These are phyloP conservation scores for Closterium sp. DNA, from an alignment of 139 green algal genomes.

Conservation along the genomic window DNA sequence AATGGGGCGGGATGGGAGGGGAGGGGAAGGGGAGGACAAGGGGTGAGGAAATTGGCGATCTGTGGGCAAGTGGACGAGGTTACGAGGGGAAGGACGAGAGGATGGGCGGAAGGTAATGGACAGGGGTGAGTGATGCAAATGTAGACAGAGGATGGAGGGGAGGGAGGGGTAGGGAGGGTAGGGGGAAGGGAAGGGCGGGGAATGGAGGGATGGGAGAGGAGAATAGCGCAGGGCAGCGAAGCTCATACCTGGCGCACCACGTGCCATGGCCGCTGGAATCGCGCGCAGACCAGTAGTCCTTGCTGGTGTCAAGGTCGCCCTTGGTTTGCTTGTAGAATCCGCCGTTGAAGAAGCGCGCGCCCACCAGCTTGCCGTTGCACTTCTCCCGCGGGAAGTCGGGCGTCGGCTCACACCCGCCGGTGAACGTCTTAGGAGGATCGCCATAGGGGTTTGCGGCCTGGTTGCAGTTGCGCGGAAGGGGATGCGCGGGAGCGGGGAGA, in stretches of 20 bases:
- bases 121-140: too few relatives aligned
- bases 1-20: too few relatives aligned
- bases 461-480: background rate
- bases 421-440: background rate
- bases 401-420: background rate
- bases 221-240: background rate
- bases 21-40: too few relatives aligned
- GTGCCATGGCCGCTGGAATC: conserved; percentile 1
- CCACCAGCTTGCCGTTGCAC: conserved; percentile 3
- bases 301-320: conserved; percentile 25
- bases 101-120: too few relatives aligned
- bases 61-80: too few relatives aligned
- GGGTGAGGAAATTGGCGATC: too few relatives aligned
- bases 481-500: background rate
- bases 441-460: background rate
- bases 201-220: too few relatives aligned
- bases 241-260: background rate
- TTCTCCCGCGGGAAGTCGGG: background rate
- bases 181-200: too few relatives aligned
- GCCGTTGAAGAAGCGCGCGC: background rate
- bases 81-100: too few relatives aligned
- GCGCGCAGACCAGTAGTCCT: conserved; percentile 63
- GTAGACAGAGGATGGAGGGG: too few relatives aligned
- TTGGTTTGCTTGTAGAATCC: background rate
- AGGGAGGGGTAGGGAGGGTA: too few relatives aligned